Percentiles rank a stretch among this genome's conserved stretches.
phyloP scores from a whole-genome alignment of 2,329 filamentous ascomycete genomes.

The Fusarium scirpi region DNA sequence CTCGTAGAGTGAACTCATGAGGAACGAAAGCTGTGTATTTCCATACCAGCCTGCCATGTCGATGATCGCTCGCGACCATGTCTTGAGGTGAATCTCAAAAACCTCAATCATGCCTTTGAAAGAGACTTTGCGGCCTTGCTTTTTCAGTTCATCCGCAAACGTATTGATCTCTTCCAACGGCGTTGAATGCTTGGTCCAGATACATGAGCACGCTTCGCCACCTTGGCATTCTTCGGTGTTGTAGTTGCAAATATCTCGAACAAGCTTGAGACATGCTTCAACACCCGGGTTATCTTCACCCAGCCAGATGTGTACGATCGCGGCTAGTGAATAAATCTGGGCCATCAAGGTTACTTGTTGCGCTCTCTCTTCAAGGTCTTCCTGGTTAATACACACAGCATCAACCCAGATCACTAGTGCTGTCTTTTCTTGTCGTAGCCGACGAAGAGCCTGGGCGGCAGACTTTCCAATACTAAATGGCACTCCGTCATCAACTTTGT shows the following conservation, averaged over 20 bases:
- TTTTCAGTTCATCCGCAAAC: background rate
- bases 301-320: conserved; percentile 23
- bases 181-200: conserved; percentile 9
- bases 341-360: conserved; percentile 37
- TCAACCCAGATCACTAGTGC: conserved; percentile 34
- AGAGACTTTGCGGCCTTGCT: background rate
- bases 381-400: conserved; percentile 43
- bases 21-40: conserved; percentile 18
- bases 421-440: background rate
- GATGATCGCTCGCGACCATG: conserved; percentile 18
- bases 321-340: conserved; percentile 29
- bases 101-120: conserved; percentile 32
- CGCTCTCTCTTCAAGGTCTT: conserved; percentile 30
- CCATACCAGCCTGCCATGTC: conserved; percentile 35
- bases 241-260: conserved; percentile 34
- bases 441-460: conserved; percentile 16
- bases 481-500: accelerated
- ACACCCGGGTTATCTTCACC: conserved; percentile 23
- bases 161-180: background rate
- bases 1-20: conserved; percentile 29
- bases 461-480: conserved; percentile 26
- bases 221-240: conserved; percentile 13
- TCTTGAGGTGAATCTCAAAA: conserved; percentile 12
- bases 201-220: background rate
- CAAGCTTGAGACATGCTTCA: conserved; percentile 5